These are phyloP conservation scores for Cystobasidium onofrii DNA, from an alignment of 768 basidiomycete genomes.

Conservation along the genomic window DNA sequence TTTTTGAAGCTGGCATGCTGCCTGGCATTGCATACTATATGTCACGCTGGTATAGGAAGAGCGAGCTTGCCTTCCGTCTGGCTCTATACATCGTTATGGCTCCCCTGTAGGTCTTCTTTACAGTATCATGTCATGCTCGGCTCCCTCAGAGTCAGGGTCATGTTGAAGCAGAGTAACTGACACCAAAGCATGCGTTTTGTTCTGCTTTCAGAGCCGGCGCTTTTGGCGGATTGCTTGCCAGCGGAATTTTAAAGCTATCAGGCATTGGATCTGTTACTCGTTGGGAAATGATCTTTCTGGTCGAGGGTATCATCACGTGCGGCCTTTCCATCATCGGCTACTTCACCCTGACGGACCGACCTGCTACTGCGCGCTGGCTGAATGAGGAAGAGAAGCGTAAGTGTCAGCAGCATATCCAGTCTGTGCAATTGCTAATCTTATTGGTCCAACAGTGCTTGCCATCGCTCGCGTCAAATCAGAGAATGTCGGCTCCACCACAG, in stretches of 20 bases:
- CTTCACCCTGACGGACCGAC: constrained; percentile 10
- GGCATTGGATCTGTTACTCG: neutral
- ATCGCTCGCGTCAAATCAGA: constrained; percentile 22
- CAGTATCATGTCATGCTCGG: too few species aligned
- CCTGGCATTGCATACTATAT: constrained; percentile 30
- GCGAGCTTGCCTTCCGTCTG: constrained; percentile 31
- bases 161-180: too few species aligned
- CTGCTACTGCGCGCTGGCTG: constrained; percentile 29
- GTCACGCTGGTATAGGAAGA: constrained; percentile 30
- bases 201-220: constrained; percentile 10
- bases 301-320: constrained; percentile 31
- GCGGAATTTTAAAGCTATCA: constrained; percentile 10
- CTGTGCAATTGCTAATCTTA: neutral
- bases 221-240: constrained; percentile 22
- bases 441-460: neutral
- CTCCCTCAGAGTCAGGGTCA: too few species aligned
- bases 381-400: constrained; percentile 25
- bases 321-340: constrained; percentile 5
- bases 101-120: neutral
- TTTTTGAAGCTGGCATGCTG: constrained; percentile 32
- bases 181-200: too few species aligned
- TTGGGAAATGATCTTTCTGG: constrained; percentile 33
- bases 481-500: constrained; percentile 9
- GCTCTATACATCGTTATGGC: constrained; percentile 29
- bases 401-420: neutral